Evolutionary conservation across 345 rosid species (phyloP).

Genomic region (rapeseed (Brassica napus)): DNA sequence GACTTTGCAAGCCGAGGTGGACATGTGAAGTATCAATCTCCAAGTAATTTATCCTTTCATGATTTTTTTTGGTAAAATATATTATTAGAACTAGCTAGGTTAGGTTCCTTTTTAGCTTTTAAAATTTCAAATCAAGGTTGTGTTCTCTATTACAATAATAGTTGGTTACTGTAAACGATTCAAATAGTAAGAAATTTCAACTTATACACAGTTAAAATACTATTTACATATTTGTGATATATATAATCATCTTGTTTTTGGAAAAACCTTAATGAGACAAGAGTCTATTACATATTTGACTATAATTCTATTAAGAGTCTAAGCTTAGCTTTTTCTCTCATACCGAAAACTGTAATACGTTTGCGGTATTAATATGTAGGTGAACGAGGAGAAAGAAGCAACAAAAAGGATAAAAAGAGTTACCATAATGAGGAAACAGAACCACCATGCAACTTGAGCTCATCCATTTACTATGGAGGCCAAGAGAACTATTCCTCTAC

Average conservation of each 20-base stretch:
- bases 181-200: background rate
- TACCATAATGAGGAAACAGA: constrained; percentile 61
- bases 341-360: background rate
- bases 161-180: background rate
- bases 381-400: constrained; percentile 38
- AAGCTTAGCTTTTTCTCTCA: background rate
- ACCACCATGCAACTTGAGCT: constrained; percentile 77
- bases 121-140: background rate
- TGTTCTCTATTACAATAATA: background rate
- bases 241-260: no score
- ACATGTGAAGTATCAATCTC: constrained; percentile 46
- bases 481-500: constrained; percentile 79
- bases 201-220: no score
- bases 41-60: constrained; percentile 42
- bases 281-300: no score
- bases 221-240: no score
- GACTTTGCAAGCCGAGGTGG: constrained; percentile 47
- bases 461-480: constrained; percentile 95
- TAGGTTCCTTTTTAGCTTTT: background rate
- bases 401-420: constrained; percentile 39
- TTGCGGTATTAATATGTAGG: background rate
- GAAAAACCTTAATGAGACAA: no score
- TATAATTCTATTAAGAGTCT: background rate
- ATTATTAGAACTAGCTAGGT: constrained; percentile 11
- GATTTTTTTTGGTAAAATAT: constrained; percentile 7